Base-by-base conservation (phyloP, 2,329 filamentous ascomycete species). In the Trichoderma arundinaceum region DNA sequence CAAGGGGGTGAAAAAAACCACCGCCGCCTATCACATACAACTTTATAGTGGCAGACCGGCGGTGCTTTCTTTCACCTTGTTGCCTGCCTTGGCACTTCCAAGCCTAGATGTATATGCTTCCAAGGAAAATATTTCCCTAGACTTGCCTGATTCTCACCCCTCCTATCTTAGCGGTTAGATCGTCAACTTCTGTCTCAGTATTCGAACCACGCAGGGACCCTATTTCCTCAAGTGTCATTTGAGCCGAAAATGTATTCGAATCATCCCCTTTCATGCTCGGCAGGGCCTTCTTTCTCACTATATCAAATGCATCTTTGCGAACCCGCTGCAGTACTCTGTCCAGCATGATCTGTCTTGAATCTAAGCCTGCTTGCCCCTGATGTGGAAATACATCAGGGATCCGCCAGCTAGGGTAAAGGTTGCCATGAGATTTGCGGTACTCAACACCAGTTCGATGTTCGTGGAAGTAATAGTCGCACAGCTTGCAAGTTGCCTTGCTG, bases 401-500 rank as follows among this genome's bases (percentile, higher is more conserved):
- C 2, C 57, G 56, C 54, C 63, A 60, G 56, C 38, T 51, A 4
- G 44, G 46, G 33, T 61, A 60, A 9, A 61, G 39, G 4, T 65
- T 65, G 4, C 54, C 53, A 2, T 65, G 61, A 3, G 52, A 64
- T 2, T 7, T 0, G 15, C 61, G 52, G 6, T 44, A n/a, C 28
- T 33, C 9, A 0, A 64, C 33, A 0, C 10, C 8, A 1, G 19
- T 10, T 3, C 2, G 0, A 12, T 64, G 61, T 1, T n/a, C 43
- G 0, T 22, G 15, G 7, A 64, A 64, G 9, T 64, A 64, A n/a
- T 49, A 49, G 7, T 10, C 7, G 4, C 61, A 64, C 1, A 64
- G 61, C 13, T 44, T 52, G 1, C 61, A 64, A 1, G n/a, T 57
- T 2, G 61, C 52, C 43, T 64, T 64, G 33, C 61, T 51, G 52